phyloP scores from a whole-genome alignment of 78 protist species.

The Dictyostelium discoideum region DNA sequence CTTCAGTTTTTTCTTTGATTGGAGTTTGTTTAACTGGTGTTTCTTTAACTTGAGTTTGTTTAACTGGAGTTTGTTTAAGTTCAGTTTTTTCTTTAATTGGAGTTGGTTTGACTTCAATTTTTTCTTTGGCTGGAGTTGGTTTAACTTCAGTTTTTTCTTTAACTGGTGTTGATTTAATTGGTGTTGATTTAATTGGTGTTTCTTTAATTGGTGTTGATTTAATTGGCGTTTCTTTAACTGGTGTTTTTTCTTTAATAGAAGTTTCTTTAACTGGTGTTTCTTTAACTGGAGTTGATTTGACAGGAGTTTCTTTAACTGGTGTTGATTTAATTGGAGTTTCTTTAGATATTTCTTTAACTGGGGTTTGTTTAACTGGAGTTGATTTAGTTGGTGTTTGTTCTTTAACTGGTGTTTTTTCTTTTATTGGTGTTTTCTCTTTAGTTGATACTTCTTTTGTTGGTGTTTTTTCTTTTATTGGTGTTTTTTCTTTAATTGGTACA shows the following conservation, averaged over 20 bases:
- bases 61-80: neutral
- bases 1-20: neutral
- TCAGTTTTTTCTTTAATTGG: neutral
- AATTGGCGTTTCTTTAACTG: neutral
- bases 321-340: neutral
- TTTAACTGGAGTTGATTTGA: neutral
- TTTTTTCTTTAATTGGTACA: neutral
- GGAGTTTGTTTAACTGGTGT: conserved; percentile 6
- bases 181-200: neutral
- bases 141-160: neutral
- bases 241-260: neutral
- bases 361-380: neutral
- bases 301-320: neutral
- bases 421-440: neutral
- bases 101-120: neutral
- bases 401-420: neutral
- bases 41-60: neutral
- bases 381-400: neutral
- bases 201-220: neutral
- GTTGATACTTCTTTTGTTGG: neutral
- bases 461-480: neutral
- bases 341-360: neutral
- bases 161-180: neutral
- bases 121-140: neutral
- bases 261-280: neutral